These are phyloP conservation scores for Boechera stricta DNA, from an alignment of 345 rosid species.

Conservation along the genomic window DNA sequence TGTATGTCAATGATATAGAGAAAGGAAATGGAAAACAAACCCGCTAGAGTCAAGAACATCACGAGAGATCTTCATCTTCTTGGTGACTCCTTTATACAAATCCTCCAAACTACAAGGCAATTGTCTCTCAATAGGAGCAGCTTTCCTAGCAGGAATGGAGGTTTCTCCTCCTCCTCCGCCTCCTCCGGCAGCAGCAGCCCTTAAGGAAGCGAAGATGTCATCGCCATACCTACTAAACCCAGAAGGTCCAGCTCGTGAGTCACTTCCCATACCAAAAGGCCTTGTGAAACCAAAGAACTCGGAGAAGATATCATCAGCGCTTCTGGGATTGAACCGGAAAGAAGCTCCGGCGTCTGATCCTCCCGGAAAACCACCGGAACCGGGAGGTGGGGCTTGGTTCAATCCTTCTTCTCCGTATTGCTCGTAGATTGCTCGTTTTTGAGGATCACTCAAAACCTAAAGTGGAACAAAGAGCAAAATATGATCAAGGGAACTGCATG, in stretches of 20 bases:
- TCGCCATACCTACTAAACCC: slow-evolving; percentile 64
- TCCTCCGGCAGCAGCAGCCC: slow-evolving; percentile 45
- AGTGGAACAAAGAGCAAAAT: too few species aligned
- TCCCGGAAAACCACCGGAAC: slow-evolving; percentile 61
- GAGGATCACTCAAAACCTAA: slow-evolving; percentile 83
- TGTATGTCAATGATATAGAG: too few species aligned
- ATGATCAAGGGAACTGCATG: neutral
- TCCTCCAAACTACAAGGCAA: slow-evolving; percentile 80
- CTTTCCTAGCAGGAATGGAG: slow-evolving; percentile 58
- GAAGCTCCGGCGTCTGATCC: slow-evolving; percentile 59
- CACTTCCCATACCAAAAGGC: slow-evolving; percentile 61
- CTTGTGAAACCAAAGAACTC: slow-evolving; percentile 72
- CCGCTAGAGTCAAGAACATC: slow-evolving; percentile 70
- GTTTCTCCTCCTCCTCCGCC: slow-evolving; percentile 48
- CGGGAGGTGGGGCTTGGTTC: slow-evolving; percentile 76
- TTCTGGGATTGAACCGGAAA: slow-evolving; percentile 72
- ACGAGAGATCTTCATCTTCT: slow-evolving; percentile 91
- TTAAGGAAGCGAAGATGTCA: slow-evolving; percentile 58
- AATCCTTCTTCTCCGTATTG: slow-evolving; percentile 91
- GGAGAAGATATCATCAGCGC: slow-evolving; percentile 70
- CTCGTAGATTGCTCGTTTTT: slow-evolving; percentile 78
- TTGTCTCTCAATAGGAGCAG: slow-evolving; percentile 59
- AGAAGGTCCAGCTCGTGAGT: slow-evolving; percentile 49
- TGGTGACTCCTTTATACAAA: slow-evolving; percentile 70
- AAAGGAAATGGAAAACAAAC: slow-evolving; percentile 48